Base-by-base conservation (phyloP, 768 basidiomycete genomes). In the Suillus fuscotomentosus region DNA sequence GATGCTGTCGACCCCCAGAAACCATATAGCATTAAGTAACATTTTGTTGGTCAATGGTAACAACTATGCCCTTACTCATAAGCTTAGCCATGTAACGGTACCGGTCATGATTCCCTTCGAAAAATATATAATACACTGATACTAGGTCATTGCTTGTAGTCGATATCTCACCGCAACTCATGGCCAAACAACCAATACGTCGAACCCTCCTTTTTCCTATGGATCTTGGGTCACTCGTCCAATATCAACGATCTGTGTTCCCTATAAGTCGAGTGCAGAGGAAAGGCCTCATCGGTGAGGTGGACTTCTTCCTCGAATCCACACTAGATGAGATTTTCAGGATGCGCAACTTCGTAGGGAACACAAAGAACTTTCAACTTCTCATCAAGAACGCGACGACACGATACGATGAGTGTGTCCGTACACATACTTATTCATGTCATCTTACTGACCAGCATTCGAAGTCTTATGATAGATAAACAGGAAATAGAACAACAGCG, bases 291-390 rank as follows among this genome's bases (percentile, higher is more conserved):
- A 31, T 70, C 36, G 36, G 31, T 2, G 39, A 51, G 1, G 48
- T 55, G 9, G 53, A 65, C 3, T 9, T 62, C 6, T 60, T n/a
- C 48, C 67, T 70, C 11, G 62, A 70, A 11, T 63, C 62, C 2
- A 68, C 68, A 5, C 22, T 69, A 2, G 63, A 61, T 3, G 68
- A 69, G 53, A 41, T 65, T 38, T 6, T 64, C 15, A 67, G 20
- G 47, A 67, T 67, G 3, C 9, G 1, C 3, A 61, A 65, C 14
- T 53, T 22, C 1, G 20, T n/a, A n/a, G n/a, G 22, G 15, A 17
- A 55, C 17, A 3, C 17, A 15, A 45, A 27, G 13, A 48, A 62
- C 3, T 14, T 3, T 17, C 5, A 41, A 31, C 8, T 36, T 1
- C 8, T 60, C 7, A 2, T 60, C 2, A 1, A 3, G 13, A 36